Base-by-base conservation (phyloP, 768 basidiomycete species). In the Tubosaeta sp. region DNA sequence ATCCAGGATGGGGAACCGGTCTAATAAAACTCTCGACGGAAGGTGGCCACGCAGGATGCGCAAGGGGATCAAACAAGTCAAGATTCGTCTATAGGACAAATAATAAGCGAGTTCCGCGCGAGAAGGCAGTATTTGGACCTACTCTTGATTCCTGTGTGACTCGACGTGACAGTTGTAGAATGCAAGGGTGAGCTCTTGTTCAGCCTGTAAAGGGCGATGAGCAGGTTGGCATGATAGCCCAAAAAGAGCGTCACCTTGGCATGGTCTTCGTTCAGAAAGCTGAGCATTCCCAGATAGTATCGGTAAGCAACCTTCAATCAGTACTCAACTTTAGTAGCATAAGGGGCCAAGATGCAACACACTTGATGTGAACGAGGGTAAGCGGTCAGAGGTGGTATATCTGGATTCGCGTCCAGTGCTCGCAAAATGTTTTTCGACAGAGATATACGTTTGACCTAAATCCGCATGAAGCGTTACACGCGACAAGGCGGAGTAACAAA, bases 241-340 rank as follows among this genome's bases (percentile, higher is more conserved):
- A 46, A 40, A 12, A 47, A n/a, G 12, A 42, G 32, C 56, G 66
- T 29, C 43, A 86, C 91, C 73, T 92, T 92, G 34, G 73, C 76
- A 62, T 91, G 94, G 44, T 95, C 88, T 66, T 97, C 96, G 61
- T 90, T 90, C 54, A 97, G 69, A 71, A 98, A 97, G 63, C 83
- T 86, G 54, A 98, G 76, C 84, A 97, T 90, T 55, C 95, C 96
- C 43, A 96, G 71, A 65, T 97, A 97, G 74, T 95, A 99, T 54
- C 84, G 78, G 71, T 89, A 96, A 21, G 94, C 94, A 45, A 96
- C 92, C 88, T 93, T 72, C 53, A 53, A 57, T 52, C 51, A 43
- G 38, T 63, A 42, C 64, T 60, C 21, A 32, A 44, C 29, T 58
- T 48, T 48, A 51, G 53, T 38, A 50, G 55, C 24, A 47, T 24